Evolutionary conservation across 176 grass and related monocot species (phyloP), one percentile per base, ranked within the genome.

Genomic region (Coix lacrymajobi): DNA sequence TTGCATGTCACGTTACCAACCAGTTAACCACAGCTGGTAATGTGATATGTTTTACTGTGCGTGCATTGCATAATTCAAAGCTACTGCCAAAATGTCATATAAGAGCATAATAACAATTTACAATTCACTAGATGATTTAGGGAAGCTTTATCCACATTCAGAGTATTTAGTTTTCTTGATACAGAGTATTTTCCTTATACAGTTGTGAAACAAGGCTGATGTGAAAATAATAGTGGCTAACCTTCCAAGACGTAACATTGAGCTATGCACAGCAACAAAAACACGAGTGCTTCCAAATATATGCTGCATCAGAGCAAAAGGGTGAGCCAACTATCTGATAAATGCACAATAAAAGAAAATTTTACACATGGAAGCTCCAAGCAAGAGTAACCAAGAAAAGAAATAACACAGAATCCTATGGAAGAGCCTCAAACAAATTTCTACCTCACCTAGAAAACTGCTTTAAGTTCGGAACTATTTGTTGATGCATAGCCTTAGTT

Each of bases 221-320:
- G 65, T 6, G 29, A 71, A 66, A 64, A 80, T 58, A 76, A 22
- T 62, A 29, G 12, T 3, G 30, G 85, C 88, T 92, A 87, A 98
- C 95, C 95, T 79, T 84, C 84, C 66, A 78, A 92, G 90, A 31
- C 81, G 73, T 62, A 89, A 60, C 95, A 98, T 98, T 66, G 92
- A 98, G 60, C 74, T 87, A 85, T 98, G 90, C 70, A 98, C 93
- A 81, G 90, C 90, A 88, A 98, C 79, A n/a, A 98, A 98, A 73
- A 85, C 79, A 16, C 90, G 84, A 68, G 92, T 94, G 73, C 95
- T 98, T 87, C 92, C 95, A 86, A 87, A 85, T 81, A 91, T 89
- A 88, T 92, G 86, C 95, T 98, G 81, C 88, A 95, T 76, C 22
- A 88, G 73, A 85, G 37, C 36, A 86, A 75, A 69, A 46, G 6